These are phyloP conservation scores for Remersonia thermophila DNA, from an alignment of 2,329 filamentous ascomycete species.

Conservation along the genomic window DNA sequence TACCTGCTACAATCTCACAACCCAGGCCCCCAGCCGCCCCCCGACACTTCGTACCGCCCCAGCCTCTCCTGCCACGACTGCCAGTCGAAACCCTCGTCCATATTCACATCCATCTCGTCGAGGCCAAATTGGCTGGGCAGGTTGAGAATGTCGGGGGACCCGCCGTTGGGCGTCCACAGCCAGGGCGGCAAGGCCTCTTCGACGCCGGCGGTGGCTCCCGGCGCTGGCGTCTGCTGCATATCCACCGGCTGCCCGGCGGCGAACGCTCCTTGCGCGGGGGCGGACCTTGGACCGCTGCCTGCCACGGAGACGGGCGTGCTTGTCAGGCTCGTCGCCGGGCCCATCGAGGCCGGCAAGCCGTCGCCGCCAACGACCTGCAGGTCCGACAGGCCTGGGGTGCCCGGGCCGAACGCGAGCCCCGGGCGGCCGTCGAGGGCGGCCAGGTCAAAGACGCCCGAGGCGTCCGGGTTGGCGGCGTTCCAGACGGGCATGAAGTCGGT, in stretches of 20 bases:
- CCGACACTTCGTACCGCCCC: constrained; percentile 18
- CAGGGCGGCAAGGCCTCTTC: constrained; percentile 42
- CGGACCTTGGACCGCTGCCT: too few species aligned
- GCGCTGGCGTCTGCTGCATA: not conserved
- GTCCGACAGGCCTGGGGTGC: constrained; percentile 1
- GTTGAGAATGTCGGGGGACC: constrained; percentile 9
- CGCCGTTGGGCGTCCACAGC: constrained; percentile 33
- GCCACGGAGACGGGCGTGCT: too few species aligned
- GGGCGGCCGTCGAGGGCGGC: too few species aligned
- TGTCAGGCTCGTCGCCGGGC: too few species aligned
- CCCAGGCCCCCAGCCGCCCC: constrained; percentile 11
- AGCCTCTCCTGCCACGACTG: constrained; percentile 26
- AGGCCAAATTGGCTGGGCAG: constrained; percentile 9
- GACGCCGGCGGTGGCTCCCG: constrained; percentile 15
- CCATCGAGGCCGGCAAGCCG: too few species aligned
- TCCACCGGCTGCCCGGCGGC: too few species aligned
- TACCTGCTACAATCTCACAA: constrained; percentile 1
- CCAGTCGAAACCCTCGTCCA: constrained; percentile 28
- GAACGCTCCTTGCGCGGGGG: too few species aligned
- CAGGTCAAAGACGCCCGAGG: not conserved
- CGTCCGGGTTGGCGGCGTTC: not conserved
- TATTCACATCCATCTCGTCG: constrained; percentile 24
- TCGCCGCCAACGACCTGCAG: not conserved
- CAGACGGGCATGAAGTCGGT: constrained; percentile 11
- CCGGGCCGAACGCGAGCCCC: constrained; percentile 4